A percentile compares a stretch with the other conserved stretches of the same genome.
Conservation (phyloP, 495 filamentous ascomycete genomes). For the Tuber melanosporum region DNA sequence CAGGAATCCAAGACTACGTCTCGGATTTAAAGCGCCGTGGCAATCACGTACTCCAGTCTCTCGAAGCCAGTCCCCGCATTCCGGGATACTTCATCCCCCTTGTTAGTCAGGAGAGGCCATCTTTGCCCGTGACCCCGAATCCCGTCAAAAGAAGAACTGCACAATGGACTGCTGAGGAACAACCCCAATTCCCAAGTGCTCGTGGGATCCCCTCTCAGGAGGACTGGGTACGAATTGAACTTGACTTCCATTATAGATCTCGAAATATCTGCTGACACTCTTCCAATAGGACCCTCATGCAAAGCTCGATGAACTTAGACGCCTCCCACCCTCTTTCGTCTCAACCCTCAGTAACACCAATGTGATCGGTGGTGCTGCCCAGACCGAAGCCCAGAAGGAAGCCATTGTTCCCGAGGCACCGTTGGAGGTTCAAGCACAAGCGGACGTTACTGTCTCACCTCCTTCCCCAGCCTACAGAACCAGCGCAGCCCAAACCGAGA, state of each 20-base stretch:
- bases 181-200: conserved; percentile 37
- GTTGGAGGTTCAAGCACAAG: background rate
- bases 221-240: conserved; percentile 39
- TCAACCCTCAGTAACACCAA: conserved; percentile 27
- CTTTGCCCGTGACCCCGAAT: conserved; percentile 32
- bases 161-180: conserved; percentile 27
- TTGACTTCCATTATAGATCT: conserved; percentile 7
- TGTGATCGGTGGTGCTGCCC: background rate
- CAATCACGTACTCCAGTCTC: conserved; percentile 14
- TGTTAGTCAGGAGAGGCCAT: conserved; percentile 25
- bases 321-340: conserved; percentile 37
- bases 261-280: conserved; percentile 22
- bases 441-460: conserved; percentile 4
- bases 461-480: conserved; percentile 20
- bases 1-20: conserved; percentile 38
- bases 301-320: conserved; percentile 40
- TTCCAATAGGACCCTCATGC: conserved; percentile 38
- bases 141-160: conserved; percentile 30
- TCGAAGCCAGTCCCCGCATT: conserved; percentile 20
- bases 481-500: conserved; percentile 31
- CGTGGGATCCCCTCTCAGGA: conserved; percentile 39
- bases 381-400: background rate
- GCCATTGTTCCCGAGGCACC: conserved; percentile 1
- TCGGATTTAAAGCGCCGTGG: conserved; percentile 24
- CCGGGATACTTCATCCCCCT: conserved; percentile 22